A percentile compares a stretch with the other conserved stretches of the same genome.
phyloP scores from a whole-genome alignment of 805 yeast species.

The Teunomyces stri region DNA sequence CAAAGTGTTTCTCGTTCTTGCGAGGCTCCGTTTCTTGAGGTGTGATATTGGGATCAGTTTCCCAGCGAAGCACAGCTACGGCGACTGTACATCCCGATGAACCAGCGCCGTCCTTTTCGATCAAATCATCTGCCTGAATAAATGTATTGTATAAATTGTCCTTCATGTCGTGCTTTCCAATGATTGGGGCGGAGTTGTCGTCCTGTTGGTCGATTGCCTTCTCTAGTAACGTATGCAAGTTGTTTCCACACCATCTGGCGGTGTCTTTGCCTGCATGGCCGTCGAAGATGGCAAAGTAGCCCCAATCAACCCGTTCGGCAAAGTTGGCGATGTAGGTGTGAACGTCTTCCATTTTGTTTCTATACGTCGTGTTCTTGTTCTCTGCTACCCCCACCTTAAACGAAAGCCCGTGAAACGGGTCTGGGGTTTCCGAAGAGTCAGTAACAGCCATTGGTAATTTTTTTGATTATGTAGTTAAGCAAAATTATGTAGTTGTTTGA shows the following conservation, averaged over 20 bases:
- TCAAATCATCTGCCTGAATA: slow-evolving; percentile 67
- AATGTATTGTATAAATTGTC: slow-evolving; percentile 69
- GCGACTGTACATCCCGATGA: slow-evolving; percentile 95
- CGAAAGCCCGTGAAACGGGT: slow-evolving; percentile 58
- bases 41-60: slow-evolving; percentile 27
- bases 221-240: slow-evolving; percentile 69
- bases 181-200: slow-evolving; percentile 16
- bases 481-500: neutral
- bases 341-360: slow-evolving; percentile 94
- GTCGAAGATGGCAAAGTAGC: slow-evolving; percentile 92
- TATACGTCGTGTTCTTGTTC: slow-evolving; percentile 73
- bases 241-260: slow-evolving; percentile 92
- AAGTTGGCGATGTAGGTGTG: slow-evolving; percentile 91
- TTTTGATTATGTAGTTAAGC: neutral
- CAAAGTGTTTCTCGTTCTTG: slow-evolving; percentile 29
- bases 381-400: slow-evolving; percentile 92
- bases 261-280: slow-evolving; percentile 96
- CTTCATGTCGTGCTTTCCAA: slow-evolving; percentile 49
- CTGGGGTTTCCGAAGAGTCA: slow-evolving; percentile 11
- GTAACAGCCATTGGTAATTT: neutral
- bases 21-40: slow-evolving; percentile 2
- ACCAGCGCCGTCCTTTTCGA: slow-evolving; percentile 59
- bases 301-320: slow-evolving; percentile 89
- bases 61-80: slow-evolving; percentile 89
- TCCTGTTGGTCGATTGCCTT: slow-evolving; percentile 40